Base-by-base conservation (phyloP, 2,329 filamentous ascomycete genomes). In the Penicillium digitatum region DNA sequence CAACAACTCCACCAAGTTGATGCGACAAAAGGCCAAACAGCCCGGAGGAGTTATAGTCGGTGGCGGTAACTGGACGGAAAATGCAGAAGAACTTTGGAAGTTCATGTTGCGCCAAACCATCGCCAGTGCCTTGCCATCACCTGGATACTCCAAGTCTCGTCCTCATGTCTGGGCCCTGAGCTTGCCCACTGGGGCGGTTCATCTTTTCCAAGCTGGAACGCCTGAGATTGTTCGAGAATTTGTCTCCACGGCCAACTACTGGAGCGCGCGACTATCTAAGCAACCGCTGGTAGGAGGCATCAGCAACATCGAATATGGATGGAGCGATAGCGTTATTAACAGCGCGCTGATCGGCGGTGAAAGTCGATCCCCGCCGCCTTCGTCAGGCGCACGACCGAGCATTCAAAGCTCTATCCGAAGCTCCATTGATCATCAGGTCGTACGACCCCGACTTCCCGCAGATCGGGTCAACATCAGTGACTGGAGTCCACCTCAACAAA, bases 51-150 rank as follows among this genome's bases (percentile, higher is more conserved):
- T 86, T 27, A 82, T 88, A 7, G 94, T 97, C 2, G 94, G 94
- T 62, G 94, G 94, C 57, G 94, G 94, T 24, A 97, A 99, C 72
- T 99, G 94, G 94, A 93, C 93, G 72, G 92, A 96, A 63, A 97
- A 95, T 69, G 94, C 94, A 5, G 91, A 95, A 61, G 90, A 87
- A 61, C 80, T 96, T 10, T 92, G 90, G 65, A 88, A 87, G 20
- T 97, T 96, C 72, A 86, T 88, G 40, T 83, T 99, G 8, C 85
- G 92, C 20, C 92, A 97, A 71, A 95, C 92, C 0, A 88, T 97
- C 61, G 94, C 94, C 11, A 96, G 90, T 53, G 86, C 88, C 0
- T 82, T 99, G 14, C 94, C 94, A 9, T 83, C 91, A 0, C 93
- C 94, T 0, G 94, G 94, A 11, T 97, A 97, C 74, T 96, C 91